Evolutionary conservation across 805 yeast species (phyloP), one percentile per base, ranked within the genome.

Genomic region (Lipomyces kockii): DNA sequence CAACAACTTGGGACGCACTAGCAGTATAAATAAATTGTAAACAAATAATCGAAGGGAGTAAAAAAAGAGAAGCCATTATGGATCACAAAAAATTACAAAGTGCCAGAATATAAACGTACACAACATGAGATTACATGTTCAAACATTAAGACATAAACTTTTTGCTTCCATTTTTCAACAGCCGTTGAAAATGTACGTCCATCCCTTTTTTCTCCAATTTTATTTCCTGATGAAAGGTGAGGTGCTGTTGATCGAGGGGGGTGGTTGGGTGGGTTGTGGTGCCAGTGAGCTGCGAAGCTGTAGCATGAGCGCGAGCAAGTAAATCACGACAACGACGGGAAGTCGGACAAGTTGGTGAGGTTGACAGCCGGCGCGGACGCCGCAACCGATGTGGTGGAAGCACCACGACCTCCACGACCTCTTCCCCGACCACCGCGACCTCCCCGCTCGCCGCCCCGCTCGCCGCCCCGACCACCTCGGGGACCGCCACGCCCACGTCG

Each of bases 351-450:
- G 60, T 53, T 59, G 25, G 72, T 56, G 49, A 66, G 58, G 58
- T 61, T 53, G 62, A 67, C 65, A 7, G 61, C 49, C 20, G 61
- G 58, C 29, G 61, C 57, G 17, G 63, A 43, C 7, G 58, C 34
- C 14, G 61, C 60, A 9, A 64, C 29, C 14, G 69, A 14, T 71
- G 83, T 79, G 75, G 79, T 75, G 67, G 71, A 27, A 46, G 78
- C 76, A 65, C 79, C 81, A 71, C 80, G 78, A 56, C 35, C 60
- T 43, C 76, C 78, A 58, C 77, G 76, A 56, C 49, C 49, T 43
- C 49, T 17, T 75, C 78, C 46, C 77, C 75, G 58, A 64, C 78
- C 80, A 72, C 80, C 78, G 14, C 75, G 68, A 59, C 34, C 12
- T 49, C 75, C 78, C 58, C 77, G 74, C 49, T 75, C 72, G 60